Percentiles rank a stretch among this genome's conserved stretches.
Conservation (phyloP, 306 rosid species). For the Glycine soja region DNA sequence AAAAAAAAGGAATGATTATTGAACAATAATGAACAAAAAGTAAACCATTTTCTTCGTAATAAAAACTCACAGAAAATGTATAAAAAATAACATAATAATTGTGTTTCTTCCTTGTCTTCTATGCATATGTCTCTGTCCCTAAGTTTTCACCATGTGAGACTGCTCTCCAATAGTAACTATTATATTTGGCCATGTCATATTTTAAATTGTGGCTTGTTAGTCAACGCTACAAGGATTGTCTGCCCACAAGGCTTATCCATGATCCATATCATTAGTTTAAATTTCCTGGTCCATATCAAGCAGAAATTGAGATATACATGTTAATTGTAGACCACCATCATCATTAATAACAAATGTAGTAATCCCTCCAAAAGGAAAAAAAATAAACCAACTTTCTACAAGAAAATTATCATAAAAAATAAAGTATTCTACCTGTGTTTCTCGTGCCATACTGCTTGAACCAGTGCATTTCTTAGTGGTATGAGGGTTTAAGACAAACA, state of each 20-base stretch:
- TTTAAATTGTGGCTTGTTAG: no score
- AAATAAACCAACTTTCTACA: background rate
- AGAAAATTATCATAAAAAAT: constrained; percentile 35
- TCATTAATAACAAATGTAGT: background rate
- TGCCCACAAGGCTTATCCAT: no score
- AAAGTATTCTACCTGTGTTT: constrained; percentile 73
- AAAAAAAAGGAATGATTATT: background rate
- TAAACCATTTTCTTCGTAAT: background rate
- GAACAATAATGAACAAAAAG: background rate
- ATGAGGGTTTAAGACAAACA: constrained; percentile 67
- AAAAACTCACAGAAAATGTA: background rate
- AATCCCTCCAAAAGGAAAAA: no score
- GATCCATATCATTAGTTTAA: no score
- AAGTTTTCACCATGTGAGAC: background rate
- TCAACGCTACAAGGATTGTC: no score
- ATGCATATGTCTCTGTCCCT: background rate
- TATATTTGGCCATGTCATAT: background rate
- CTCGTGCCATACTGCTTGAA: constrained; percentile 64
- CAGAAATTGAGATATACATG: no score
- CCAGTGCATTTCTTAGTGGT: constrained; percentile 56
- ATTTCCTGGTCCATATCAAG: no score
- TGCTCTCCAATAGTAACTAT: background rate
- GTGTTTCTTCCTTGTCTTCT: background rate
- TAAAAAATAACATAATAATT: background rate
- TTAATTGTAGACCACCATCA: background rate